Evolutionary conservation across 2,329 filamentous ascomycete genomes (phyloP), one percentile per base, ranked within the genome.

Genomic region (Diaporthe aspalathi): DNA sequence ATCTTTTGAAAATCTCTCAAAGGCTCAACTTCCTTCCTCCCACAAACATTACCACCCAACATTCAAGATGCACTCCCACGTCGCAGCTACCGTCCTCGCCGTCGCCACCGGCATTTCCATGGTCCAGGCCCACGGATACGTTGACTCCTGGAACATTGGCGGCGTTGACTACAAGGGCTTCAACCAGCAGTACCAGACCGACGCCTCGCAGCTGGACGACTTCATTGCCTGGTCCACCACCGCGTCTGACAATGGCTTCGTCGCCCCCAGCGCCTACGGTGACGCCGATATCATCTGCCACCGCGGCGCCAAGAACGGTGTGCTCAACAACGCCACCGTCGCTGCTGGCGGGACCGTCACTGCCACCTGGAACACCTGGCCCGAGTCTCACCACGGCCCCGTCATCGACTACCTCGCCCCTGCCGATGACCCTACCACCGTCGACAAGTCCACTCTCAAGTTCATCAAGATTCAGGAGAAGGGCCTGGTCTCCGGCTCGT

Each of bases 381-480:
- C 81, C 2, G 76, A 79, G 45, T 7, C 68, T 52, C 85, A 87
- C 77, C 74, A 82, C 40, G 83, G 87, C 0, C 90, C 90, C 8
- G 86, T 92, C 75, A 84, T 92, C 73, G 87, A 87, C 78, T 92
- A 92, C 82, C 81, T 92, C 20, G 90, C 90, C 68, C 84, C 84
- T 75, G 90, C 88, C 80, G 81, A 83, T 32, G 88, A 86, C 27
- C 85, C 89, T 78, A 82, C 85, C 43, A 78, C 79, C 0, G 87
- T 86, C 69, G 85, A 88, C 79, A 87, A 89, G 79, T 80, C 79
- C 2, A 76, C 81, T 5, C 84, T 91, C 32, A 79, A 87, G 74
- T 92, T 87, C 80, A 88, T 90, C 85, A 92, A 92, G 85, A 91
- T 92, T 71, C 84, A 86, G 47, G 84, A 84, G 70, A 82, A 78